Evolutionary conservation across 2,329 filamentous ascomycete species (phyloP).

Genomic region (Knoxdaviesia capensis): DNA sequence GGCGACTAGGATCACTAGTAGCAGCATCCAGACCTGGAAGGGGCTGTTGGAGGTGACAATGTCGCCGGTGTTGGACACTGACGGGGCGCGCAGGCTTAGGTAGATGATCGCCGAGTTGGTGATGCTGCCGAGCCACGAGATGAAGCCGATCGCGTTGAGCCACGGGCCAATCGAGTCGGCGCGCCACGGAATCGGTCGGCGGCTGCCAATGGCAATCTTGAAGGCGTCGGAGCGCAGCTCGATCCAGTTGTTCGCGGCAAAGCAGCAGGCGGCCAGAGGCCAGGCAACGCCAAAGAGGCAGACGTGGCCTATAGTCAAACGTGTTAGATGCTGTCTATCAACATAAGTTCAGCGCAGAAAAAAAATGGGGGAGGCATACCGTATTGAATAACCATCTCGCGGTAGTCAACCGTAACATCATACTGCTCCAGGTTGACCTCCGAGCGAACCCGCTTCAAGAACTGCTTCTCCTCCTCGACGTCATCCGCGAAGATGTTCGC

Average conservation of each 20-base stretch:
- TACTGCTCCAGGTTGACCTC: slow-evolving; percentile 71
- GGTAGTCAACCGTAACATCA: slow-evolving; percentile 75
- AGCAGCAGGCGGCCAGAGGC: slow-evolving; percentile 79
- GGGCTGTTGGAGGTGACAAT: too few species aligned
- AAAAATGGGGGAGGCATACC: slow-evolving; percentile 18
- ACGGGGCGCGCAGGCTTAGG: slow-evolving; percentile 35
- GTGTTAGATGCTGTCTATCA: background rate
- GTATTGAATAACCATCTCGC: slow-evolving; percentile 82
- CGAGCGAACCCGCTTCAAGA: slow-evolving; percentile 61
- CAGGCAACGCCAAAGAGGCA: slow-evolving; percentile 84
- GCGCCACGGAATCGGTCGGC: slow-evolving; percentile 74
- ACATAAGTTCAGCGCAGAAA: background rate
- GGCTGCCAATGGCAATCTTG: slow-evolving; percentile 81
- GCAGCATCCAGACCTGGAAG: slow-evolving; percentile 57
- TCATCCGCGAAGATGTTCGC: slow-evolving; percentile 34
- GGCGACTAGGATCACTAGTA: slow-evolving; percentile 64
- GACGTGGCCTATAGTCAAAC: slow-evolving; percentile 43
- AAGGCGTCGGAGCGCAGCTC: slow-evolving; percentile 84
- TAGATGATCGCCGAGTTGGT: slow-evolving; percentile 78
- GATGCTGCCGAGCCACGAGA: slow-evolving; percentile 85
- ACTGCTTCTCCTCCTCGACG: slow-evolving; percentile 54
- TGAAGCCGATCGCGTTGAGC: slow-evolving; percentile 65
- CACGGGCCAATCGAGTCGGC: slow-evolving; percentile 90
- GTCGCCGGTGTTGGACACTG: too few species aligned
- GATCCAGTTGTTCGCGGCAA: slow-evolving; percentile 90